Evolutionary conservation across 495 filamentous ascomycete species (phyloP).

Genomic region (Glarea lozoyensis): DNA sequence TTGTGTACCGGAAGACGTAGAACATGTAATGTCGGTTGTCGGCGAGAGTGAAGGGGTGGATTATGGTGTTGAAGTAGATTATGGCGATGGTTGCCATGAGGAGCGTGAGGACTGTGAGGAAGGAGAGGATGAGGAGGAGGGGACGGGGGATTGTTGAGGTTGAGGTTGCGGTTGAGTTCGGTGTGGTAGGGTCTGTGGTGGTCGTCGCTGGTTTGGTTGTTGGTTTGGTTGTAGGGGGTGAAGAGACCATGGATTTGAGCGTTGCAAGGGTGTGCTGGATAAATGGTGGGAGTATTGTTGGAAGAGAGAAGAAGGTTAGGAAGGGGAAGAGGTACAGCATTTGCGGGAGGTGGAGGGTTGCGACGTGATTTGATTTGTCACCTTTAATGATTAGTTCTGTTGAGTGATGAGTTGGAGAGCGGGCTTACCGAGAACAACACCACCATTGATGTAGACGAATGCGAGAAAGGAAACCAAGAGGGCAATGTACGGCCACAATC

Average conservation of each 20-base stretch:
- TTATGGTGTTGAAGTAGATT: slow-evolving; percentile 77
- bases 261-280: slow-evolving; percentile 10
- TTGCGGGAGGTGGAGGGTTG: slow-evolving; percentile 80
- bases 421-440: slow-evolving; percentile 74
- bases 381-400: slow-evolving; percentile 6
- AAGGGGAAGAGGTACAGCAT: slow-evolving; percentile 94
- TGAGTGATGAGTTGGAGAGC: neutral
- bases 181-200: neutral
- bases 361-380: slow-evolving; percentile 89
- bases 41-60: slow-evolving; percentile 92
- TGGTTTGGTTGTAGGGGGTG: neutral
- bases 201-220: neutral
- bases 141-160: too few relatives aligned
- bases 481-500: slow-evolving; percentile 57
- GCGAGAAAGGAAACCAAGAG: slow-evolving; percentile 58
- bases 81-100: slow-evolving; percentile 43
- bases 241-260: slow-evolving; percentile 5
- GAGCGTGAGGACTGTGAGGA: slow-evolving; percentile 17
- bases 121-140: too few relatives aligned
- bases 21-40: slow-evolving; percentile 97
- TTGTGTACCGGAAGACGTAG: slow-evolving; percentile 84
- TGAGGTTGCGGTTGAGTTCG: too few relatives aligned
- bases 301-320: slow-evolving; percentile 79
- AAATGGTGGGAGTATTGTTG: slow-evolving; percentile 52
- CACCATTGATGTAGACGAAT: slow-evolving; percentile 80